Evolutionary conservation across 495 filamentous ascomycete species (phyloP), one percentile per base, ranked within the genome.

Genomic region (Penicillium subrubescens): DNA sequence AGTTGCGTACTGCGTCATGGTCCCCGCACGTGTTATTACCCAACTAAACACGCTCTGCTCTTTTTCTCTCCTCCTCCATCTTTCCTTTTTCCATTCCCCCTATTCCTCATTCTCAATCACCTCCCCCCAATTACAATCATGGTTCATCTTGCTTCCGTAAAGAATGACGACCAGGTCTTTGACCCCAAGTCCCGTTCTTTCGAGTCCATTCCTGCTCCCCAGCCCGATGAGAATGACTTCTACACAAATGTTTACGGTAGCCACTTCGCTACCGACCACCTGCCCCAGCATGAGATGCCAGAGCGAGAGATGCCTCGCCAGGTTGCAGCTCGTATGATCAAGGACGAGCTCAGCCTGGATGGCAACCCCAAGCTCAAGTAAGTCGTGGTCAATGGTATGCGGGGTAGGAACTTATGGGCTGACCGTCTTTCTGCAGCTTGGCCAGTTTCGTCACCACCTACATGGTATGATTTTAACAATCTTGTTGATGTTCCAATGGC

Each of bases 311-410:
- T 94, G 92, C 92, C 92, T 48, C 89, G 87, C 62, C 91, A 96
- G 68, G 82, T 94, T n/a, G 93, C 93, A 14, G 94, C 96, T 75
- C 89, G 92, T 48, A 91, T 96, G 92, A 97, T 97, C 80, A 94
- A 93, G 79, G 93, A 97, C 72, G 92, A 97, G 71, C 77, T 96
- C 69, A 93, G 89, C 67, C 78, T 96, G 64, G 93, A 97, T 74
- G 91, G 91, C n/a, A 96, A 93, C 61, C 90, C 91, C 12, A 90
- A 91, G 84, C 84, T 93, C 62, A 94, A 96, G 87, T 90, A 84
- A 67, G 88, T 75, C 8, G 34, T 7, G 62, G 58, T 23, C 34
- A 31, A 93, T 94, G 89, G 88, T 90, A 79, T 60, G 77, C 57
- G 43, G n/a, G 15, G 21, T 44, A 46, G 10, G 25, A 5, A 39